Evolutionary conservation across 441 rosid species (phyloP), one percentile per base, ranked within the genome.

Genomic region (Dalechampia spathulata): DNA sequence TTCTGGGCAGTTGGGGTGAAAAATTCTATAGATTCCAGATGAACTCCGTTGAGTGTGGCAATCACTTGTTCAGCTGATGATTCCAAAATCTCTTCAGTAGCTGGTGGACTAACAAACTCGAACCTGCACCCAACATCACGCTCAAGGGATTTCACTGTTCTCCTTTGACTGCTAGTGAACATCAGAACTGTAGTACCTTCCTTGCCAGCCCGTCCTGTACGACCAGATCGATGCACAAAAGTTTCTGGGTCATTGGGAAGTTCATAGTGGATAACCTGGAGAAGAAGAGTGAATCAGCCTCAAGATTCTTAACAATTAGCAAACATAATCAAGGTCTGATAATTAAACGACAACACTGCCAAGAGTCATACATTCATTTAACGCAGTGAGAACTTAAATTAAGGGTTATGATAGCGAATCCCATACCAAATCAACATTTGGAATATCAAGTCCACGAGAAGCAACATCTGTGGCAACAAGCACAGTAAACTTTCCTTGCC

Each of bases 381-480:
- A n/a, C n/a, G n/a, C n/a, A n/a, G n/a, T n/a, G n/a, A n/a, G n/a
- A n/a, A n/a, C n/a, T 30, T 30, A 30, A 30, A 3, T 30, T 30
- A 30, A 53, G 17, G 65, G 8, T 12, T 32, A 38, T n/a, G 5
- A 30, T 3, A 30, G 34, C 8, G 8, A 61, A 56, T 36, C 26
- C 36, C 49, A 49, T 52, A 89, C 99, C 9, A 92, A 74, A 74
- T 92, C 99, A 38, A 89, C 99, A 42, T 92, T 92, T 0, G 99
- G 99, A 47, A 92, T 92, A 75, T 92, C 99, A 62, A 92, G 97
- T 52, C 99, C 99, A 68, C 99, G 96, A 51, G 99, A 62, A 26
- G 99, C 99, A 60, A 92, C 99, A 69, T 92, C 99, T 37, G 99
- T 92, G 59, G 99, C 99, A 65, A 92, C 99, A 58, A 92, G 92